Evolutionary conservation across 495 filamentous ascomycete species (phyloP).

Genomic region (Aspergillus saccharolyticus): DNA sequence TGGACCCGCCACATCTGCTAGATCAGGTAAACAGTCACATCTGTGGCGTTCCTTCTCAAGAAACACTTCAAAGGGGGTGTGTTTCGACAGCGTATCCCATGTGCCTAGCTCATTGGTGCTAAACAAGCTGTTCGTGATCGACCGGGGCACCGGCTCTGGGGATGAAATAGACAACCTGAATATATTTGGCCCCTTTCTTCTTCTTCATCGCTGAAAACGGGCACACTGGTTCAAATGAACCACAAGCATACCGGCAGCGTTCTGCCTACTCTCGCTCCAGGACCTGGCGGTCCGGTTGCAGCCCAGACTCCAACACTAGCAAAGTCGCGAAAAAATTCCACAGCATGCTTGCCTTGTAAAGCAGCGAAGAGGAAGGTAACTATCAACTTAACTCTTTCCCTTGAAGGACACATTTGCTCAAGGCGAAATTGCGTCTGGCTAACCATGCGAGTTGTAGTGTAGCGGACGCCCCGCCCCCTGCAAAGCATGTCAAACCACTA

Average conservation of each 20-base stretch:
- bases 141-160: neutral
- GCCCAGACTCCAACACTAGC: constrained; percentile 18
- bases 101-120: neutral
- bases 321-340: constrained; percentile 39
- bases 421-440: neutral
- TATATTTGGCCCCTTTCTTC: neutral
- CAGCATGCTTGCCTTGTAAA: constrained; percentile 38
- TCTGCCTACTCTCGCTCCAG: constrained; percentile 31
- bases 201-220: neutral
- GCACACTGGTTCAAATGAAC: constrained; percentile 18
- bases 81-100: neutral
- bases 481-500: constrained; percentile 30
- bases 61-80: neutral
- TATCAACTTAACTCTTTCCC: neutral
- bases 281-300: constrained; percentile 22
- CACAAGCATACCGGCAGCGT: constrained; percentile 21
- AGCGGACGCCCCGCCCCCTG: constrained; percentile 35
- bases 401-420: neutral
- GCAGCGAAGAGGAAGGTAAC: constrained; percentile 40
- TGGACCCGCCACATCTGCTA: neutral
- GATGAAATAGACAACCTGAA: neutral
- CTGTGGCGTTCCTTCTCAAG: neutral
- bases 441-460: constrained; percentile 26
- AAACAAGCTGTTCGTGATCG: neutral
- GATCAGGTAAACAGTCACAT: neutral